Base-by-base conservation (phyloP, 441 rosid genomes). In the Bocquillonia castaneifolia region DNA sequence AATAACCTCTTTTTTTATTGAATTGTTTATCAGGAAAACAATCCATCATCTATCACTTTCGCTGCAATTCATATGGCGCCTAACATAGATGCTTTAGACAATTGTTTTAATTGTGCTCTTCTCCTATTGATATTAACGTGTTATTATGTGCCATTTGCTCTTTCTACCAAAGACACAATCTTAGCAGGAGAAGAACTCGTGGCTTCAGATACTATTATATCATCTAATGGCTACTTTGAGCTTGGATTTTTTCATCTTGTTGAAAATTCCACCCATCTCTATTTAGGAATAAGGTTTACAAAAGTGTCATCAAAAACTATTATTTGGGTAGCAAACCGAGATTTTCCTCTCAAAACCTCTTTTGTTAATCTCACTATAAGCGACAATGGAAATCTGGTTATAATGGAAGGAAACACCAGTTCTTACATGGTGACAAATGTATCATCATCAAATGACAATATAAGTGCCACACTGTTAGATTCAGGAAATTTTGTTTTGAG, bases 201-300 rank as follows among this genome's bases (percentile, higher is more conserved):
- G 26, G 63, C 37, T 10, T 36, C 63, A 5, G 44, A 58, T 2
- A 32, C 63, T 0, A 20, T 58, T n/a, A 9, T 34, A 58, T 58
- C 63, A 1, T 1, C 39, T 17, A 10, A 8, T 17, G 63, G 63
- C 6, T 58, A 18, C 14, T 58, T 17, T 6, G 45, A 58, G 10
- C 44, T 58, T 3, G 63, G 63, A n/a, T 58, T 58, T 58, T 58
- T 58, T n/a, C n/a, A n/a, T 14, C 14, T 6, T 36, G 25, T 44
- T 5, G 15, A 3, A 32, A n/a, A 58, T n/a, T 58, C 63, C 8
- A 58, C 44, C 1, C 32, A 58, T n/a, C 26, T 58, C 3, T 36
- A 58, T 36, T n/a, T 58, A 32, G 63, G 63, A 58, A 58, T 58
- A 32, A 32, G 63, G 63, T 58, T 58, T 36, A 58, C 10, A 14